Conservation (phyloP, 108 stramenopile species). For the Fistulifera pelliculosa region DNA sequence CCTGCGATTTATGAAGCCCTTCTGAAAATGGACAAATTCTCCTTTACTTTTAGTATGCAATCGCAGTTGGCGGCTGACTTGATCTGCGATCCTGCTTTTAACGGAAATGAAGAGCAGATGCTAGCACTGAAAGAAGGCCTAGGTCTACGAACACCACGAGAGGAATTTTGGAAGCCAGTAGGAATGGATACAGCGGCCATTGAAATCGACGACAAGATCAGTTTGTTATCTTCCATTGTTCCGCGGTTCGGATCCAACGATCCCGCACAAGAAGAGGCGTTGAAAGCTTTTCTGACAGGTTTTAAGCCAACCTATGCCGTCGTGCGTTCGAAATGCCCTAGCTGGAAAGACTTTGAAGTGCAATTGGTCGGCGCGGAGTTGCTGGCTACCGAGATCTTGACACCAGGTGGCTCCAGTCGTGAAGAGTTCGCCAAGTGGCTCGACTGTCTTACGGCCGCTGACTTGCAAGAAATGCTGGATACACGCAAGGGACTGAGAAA, state of each 20-base stretch:
- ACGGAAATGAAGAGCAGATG: conserved; percentile 73
- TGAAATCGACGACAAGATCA: conserved; percentile 80
- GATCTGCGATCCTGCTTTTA: conserved; percentile 63
- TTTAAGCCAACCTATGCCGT: conserved; percentile 57
- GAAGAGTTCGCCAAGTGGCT: conserved; percentile 80
- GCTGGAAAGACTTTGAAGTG: conserved; percentile 53
- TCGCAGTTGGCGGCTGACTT: conserved; percentile 82
- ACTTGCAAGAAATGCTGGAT: conserved; percentile 50
- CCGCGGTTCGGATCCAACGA: conserved; percentile 68
- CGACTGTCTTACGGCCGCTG: conserved; percentile 53
- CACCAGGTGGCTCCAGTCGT: conserved; percentile 46
- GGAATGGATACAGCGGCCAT: conserved; percentile 74
- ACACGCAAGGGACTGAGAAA: conserved; percentile 54
- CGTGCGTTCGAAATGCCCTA: conserved; percentile 61
- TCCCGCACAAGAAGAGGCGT: conserved; percentile 60
- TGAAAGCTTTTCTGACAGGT: conserved; percentile 58
- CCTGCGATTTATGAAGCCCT: conserved; percentile 75
- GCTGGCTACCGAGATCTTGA: conserved; percentile 60
- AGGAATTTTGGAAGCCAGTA: conserved; percentile 80
- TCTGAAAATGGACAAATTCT: conserved; percentile 82
- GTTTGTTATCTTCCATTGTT: conserved; percentile 75
- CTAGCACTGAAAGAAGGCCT: conserved; percentile 75
- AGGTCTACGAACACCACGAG: conserved; percentile 68
- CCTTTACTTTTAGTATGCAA: conserved; percentile 84
- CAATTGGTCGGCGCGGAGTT: conserved; percentile 74